phyloP scores from a whole-genome alignment of 148 eudicot species.

The Amaranthus palmeri region DNA sequence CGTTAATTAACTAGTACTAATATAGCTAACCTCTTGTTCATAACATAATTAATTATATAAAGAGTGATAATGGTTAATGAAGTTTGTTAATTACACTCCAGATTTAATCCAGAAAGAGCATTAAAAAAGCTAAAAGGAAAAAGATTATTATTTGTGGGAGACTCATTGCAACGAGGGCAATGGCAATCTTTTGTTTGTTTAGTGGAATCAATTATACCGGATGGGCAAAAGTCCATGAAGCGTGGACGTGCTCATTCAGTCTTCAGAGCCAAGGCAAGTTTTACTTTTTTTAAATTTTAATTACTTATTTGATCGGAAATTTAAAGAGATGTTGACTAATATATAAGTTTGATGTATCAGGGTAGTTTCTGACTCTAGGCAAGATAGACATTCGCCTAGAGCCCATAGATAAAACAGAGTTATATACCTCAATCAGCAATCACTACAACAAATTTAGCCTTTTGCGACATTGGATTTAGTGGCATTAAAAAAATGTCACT shows the following conservation, averaged over 20 bases:
- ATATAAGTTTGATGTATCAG: background rate
- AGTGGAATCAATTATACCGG: constrained; percentile 59
- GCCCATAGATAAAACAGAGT: no score
- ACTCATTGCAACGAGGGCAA: constrained; percentile 82
- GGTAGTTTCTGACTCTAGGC: no score
- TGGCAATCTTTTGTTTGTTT: constrained; percentile 95
- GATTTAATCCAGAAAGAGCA: constrained; percentile 68
- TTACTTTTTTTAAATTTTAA: background rate
- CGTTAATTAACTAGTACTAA: no score
- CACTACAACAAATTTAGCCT: no score
- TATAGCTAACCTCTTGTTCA: no score
- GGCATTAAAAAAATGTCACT: no score
- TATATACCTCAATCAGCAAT: no score
- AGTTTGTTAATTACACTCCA: constrained; percentile 5
- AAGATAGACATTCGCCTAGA: no score
- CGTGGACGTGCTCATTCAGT: constrained; percentile 57
- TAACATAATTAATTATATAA: no score
- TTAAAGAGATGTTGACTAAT: background rate
- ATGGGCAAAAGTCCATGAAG: constrained; percentile 57
- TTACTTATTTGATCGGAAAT: background rate
- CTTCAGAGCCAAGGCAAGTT: constrained; percentile 59
- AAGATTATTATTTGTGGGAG: constrained; percentile 92
- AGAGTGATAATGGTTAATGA: background rate
- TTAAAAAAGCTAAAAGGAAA: constrained; percentile 70
- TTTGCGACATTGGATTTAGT: no score